Conservation (phyloP, 2,329 filamentous ascomycete species). For the Trichoderma guizhouense region DNA sequence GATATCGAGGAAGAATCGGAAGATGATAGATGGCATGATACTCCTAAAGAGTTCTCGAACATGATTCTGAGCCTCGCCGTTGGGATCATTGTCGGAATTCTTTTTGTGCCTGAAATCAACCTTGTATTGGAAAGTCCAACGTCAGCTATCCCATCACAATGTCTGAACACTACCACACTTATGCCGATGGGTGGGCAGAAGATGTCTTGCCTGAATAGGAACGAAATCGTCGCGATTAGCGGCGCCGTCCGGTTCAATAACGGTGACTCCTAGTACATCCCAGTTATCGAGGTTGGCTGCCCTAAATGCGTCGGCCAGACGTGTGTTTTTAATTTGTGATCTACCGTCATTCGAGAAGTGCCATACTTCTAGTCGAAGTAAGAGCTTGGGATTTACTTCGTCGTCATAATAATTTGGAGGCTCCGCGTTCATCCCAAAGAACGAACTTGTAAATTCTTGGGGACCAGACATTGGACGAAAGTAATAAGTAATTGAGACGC, state of each 20-base stretch:
- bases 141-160: too few species aligned
- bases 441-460: neutral
- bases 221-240: neutral
- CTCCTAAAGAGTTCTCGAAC: neutral
- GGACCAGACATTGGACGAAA: neutral
- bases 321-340: neutral
- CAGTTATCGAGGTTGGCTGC: neutral
- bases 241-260: neutral
- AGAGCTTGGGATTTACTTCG: too few species aligned
- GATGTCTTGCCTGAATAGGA: neutral
- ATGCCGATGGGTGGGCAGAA: neutral
- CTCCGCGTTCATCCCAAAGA: neutral
- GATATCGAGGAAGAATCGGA: neutral
- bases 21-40: neutral
- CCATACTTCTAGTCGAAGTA: neutral
- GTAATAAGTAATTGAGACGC: too few species aligned
- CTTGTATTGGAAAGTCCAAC: too few species aligned
- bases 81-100: neutral
- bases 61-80: neutral
- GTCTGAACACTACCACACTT: rapidly evolving
- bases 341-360: neutral
- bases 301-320: neutral
- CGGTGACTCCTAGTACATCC: neutral
- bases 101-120: neutral
- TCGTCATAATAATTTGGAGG: neutral